phyloP scores from a whole-genome alignment of 2,329 filamentous ascomycete species.

The Penicillium crustosum region DNA sequence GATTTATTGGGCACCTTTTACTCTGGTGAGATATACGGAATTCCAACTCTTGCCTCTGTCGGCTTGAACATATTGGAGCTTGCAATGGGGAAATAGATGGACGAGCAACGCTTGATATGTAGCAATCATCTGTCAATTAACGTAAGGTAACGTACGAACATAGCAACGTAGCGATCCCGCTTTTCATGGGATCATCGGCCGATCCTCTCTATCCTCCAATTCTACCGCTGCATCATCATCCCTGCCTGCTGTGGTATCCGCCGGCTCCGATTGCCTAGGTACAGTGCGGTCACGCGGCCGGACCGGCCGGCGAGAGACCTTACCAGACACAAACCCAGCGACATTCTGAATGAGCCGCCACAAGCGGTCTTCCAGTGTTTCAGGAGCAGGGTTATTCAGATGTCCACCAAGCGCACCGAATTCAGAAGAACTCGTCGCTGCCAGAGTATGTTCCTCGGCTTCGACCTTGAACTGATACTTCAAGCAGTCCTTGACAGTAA shows the following conservation, averaged over 20 bases:
- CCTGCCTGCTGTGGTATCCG: slow-evolving; percentile 53
- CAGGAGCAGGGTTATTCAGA: slow-evolving; percentile 18
- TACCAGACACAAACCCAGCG: slow-evolving; percentile 20
- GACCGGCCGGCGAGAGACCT: slow-evolving; percentile 15
- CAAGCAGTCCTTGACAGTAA: slow-evolving; percentile 95
- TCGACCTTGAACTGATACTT: slow-evolving; percentile 98
- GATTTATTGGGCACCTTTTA: background rate
- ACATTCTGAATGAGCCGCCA: slow-evolving; percentile 41
- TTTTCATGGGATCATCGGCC: slow-evolving; percentile 9
- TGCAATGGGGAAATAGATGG: background rate
- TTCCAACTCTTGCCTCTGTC: background rate
- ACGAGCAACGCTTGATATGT: background rate
- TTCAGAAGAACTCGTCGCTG: slow-evolving; percentile 33
- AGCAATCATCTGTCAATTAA: background rate
- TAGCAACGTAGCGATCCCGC: background rate
- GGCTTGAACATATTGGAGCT: background rate
- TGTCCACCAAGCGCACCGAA: slow-evolving; percentile 25
- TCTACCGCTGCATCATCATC: slow-evolving; percentile 51
- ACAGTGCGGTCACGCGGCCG: slow-evolving; percentile 19
- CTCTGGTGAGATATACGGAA: background rate
- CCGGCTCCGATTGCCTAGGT: slow-evolving; percentile 18
- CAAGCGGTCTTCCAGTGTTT: slow-evolving; percentile 37
- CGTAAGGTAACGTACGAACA: slow-evolving; percentile 3
- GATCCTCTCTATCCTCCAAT: slow-evolving; percentile 41
- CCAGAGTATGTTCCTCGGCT: slow-evolving; percentile 66